These are phyloP conservation scores for Xylariaceae sp. DNA, from an alignment of 2,329 filamentous ascomycete species.

Conservation along the genomic window DNA sequence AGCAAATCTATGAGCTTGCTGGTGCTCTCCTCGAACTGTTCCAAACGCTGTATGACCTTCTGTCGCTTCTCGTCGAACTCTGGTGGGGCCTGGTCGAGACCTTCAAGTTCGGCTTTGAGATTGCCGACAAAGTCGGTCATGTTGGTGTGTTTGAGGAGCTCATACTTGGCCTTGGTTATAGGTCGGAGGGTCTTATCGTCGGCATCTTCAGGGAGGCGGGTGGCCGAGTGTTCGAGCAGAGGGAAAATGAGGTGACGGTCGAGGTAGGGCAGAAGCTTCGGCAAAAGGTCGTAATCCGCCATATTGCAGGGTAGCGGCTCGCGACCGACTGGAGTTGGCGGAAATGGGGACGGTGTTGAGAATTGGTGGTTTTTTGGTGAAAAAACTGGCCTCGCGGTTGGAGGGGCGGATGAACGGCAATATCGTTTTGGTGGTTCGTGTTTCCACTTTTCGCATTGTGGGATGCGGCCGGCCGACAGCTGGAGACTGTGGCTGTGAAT, in stretches of 20 bases:
- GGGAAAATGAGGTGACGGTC: conserved; percentile 97
- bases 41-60: conserved; percentile 76
- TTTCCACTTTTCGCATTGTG: conserved; percentile 21
- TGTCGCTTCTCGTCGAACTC: conserved; percentile 89
- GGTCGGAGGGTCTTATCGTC: conserved; percentile 57
- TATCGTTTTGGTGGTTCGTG: conserved; percentile 20
- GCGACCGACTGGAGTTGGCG: background rate
- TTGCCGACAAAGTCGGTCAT: conserved; percentile 98
- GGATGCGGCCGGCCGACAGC: conserved; percentile 9
- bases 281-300: conserved; percentile 74
- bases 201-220: conserved; percentile 72
- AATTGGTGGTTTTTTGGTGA: background rate
- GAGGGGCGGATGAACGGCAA: conserved; percentile 17
- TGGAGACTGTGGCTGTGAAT: background rate
- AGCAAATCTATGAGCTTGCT: conserved; percentile 84
- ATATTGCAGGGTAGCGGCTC: conserved; percentile 43
- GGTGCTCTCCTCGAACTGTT: conserved; percentile 81
- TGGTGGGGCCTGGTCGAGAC: conserved; percentile 69
- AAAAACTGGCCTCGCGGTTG: conserved; percentile 17
- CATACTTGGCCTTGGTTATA: conserved; percentile 82
- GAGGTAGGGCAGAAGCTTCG: conserved; percentile 84
- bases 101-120: conserved; percentile 84
- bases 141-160: conserved; percentile 93
- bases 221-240: conserved; percentile 84
- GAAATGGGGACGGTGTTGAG: background rate